A percentile compares a stretch with the other conserved stretches of the same genome.
These are phyloP conservation scores for Mentha longifolia DNA, from an alignment of 257 asterid species.

Conservation along the genomic window DNA sequence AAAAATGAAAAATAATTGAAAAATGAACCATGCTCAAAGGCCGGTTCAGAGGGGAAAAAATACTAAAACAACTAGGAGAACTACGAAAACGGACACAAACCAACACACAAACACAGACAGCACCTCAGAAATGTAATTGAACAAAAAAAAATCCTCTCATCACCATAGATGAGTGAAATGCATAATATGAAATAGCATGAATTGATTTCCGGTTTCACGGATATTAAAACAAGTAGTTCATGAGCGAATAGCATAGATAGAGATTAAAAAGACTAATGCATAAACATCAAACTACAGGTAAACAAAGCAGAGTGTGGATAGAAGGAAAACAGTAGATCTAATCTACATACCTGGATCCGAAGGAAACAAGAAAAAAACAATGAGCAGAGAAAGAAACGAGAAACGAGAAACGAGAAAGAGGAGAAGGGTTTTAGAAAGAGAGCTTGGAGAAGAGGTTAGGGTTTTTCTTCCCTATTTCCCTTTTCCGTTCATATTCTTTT, in stretches of 20 bases:
- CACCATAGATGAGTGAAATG: neutral
- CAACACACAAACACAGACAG: neutral
- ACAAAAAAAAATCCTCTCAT: neutral
- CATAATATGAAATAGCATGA: neutral
- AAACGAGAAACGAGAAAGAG: neutral
- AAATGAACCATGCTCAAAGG: neutral
- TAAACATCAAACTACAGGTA: neutral
- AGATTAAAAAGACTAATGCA: neutral
- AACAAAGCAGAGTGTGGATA: neutral
- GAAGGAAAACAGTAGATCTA: constrained; percentile 16
- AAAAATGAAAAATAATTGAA: too few species aligned
- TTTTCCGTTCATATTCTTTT: neutral
- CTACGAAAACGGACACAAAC: neutral
- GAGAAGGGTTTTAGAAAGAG: constrained; percentile 37
- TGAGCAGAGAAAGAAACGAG: neutral
- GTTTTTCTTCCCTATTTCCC: constrained; percentile 15
- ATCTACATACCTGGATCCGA: constrained; percentile 31
- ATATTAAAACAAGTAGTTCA: constrained; percentile 2
- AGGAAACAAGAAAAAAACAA: neutral
- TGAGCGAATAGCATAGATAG: neutral
- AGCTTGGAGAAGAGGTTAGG: constrained; percentile 44
- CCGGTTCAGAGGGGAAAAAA: neutral
- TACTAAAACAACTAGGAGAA: neutral
- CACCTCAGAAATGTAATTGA: constrained; percentile 9
- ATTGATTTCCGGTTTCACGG: neutral